A percentile compares a stretch with the other conserved stretches of the same genome.
Conservation (phyloP, 140 eudicot species). For the Senecio squalidus region DNA sequence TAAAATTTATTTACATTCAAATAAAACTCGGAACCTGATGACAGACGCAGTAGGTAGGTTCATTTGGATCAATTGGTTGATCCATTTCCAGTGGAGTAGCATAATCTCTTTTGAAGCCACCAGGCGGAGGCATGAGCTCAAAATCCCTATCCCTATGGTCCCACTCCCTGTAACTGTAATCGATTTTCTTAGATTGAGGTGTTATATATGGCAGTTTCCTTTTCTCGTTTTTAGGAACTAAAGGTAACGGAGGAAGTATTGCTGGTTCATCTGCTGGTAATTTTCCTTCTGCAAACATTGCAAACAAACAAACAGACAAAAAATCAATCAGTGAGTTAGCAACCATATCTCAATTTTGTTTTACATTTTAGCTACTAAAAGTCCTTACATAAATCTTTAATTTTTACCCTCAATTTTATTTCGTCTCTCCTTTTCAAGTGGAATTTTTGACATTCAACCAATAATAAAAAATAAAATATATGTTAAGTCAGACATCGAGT, state of each 20-base stretch:
- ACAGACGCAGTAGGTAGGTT: slow-evolving; percentile 94
- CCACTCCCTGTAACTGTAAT: slow-evolving; percentile 79
- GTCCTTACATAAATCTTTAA: no score
- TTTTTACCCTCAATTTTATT: not conserved
- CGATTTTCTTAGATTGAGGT: slow-evolving; percentile 70
- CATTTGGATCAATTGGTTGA: slow-evolving; percentile 97
- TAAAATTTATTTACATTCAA: not conserved
- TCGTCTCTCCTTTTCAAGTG: not conserved
- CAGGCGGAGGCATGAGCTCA: slow-evolving; percentile 99
- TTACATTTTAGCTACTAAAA: no score
- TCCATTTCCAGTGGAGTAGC: slow-evolving; percentile 74
- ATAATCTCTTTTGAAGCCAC: slow-evolving; percentile 78
- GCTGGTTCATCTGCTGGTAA: slow-evolving; percentile 92
- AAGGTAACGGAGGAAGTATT: slow-evolving; percentile 85
- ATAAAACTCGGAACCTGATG: slow-evolving; percentile 64
- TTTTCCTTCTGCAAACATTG: slow-evolving; percentile 71
- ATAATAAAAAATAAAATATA: not conserved
- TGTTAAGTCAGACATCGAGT: not conserved
- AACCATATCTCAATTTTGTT: no score
- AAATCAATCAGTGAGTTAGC: not conserved
- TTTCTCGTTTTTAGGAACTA: slow-evolving; percentile 78
- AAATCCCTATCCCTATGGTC: slow-evolving; percentile 84
- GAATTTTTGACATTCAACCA: not conserved
- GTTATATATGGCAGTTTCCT: slow-evolving; percentile 45
- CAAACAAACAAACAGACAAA: no score